phyloP scores from a whole-genome alignment of 768 basidiomycete genomes.

The Neoboletus magnificus region DNA sequence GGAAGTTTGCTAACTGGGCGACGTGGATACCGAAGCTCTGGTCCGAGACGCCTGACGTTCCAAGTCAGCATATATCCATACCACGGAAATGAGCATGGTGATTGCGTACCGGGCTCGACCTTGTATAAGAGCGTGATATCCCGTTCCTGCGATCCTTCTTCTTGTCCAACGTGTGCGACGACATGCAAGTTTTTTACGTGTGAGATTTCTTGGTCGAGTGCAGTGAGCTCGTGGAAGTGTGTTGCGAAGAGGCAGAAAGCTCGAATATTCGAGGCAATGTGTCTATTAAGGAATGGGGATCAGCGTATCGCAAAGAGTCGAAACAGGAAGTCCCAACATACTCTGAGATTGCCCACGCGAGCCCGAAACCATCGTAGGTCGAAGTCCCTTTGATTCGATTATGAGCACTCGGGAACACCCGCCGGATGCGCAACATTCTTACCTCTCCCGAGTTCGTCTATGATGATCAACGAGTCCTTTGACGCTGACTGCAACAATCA shows the following conservation, averaged over 20 bases:
- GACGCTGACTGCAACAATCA: constrained; percentile 68
- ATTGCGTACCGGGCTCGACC: constrained; percentile 66
- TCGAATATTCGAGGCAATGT: constrained; percentile 89
- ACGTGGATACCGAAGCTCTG: constrained; percentile 99
- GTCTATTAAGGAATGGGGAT: constrained; percentile 44
- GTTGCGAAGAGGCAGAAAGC: constrained; percentile 97
- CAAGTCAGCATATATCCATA: background rate
- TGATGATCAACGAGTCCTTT: constrained; percentile 90
- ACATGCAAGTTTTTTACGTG: constrained; percentile 96
- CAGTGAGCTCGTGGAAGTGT: constrained; percentile 96
- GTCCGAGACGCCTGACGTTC: constrained; percentile 72
- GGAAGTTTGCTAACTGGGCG: constrained; percentile 96
- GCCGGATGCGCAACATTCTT: constrained; percentile 1
- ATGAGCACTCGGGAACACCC: constrained; percentile 1
- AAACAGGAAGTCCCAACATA: constrained; percentile 37
- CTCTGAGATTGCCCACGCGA: constrained; percentile 99
- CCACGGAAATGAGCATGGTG: background rate
- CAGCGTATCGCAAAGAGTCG: background rate
- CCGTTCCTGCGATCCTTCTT: constrained; percentile 45
- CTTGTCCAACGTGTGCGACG: constrained; percentile 79
- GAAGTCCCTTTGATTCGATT: constrained; percentile 64
- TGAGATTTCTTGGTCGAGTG: constrained; percentile 77
- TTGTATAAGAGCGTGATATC: constrained; percentile 83
- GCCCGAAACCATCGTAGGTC: constrained; percentile 95
- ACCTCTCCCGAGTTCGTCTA: constrained; percentile 95